These are phyloP conservation scores for Plasmodium ovale DNA, from an alignment of 169 alveolate species.

Conservation along the genomic window DNA sequence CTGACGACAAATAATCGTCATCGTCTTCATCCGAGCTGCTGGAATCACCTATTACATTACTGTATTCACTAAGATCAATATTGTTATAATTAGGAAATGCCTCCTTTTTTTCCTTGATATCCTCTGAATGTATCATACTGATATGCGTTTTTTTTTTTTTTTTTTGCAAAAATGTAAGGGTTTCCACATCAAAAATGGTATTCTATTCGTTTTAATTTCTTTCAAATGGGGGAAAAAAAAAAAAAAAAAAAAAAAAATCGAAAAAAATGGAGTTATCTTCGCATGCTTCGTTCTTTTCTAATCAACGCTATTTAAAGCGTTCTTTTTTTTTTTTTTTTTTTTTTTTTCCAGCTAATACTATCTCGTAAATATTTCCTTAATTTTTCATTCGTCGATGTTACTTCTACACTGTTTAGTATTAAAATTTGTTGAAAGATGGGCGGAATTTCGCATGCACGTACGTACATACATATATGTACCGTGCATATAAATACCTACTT, in stretches of 20 bases:
- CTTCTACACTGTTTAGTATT: background rate
- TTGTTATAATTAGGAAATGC: constrained; percentile 4
- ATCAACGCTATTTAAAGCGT: background rate
- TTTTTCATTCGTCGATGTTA: background rate
- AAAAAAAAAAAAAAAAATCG: no score
- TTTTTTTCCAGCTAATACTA: background rate
- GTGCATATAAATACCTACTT: no score
- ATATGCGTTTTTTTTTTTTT: background rate
- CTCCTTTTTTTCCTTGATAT: constrained; percentile 28
- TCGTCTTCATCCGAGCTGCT: constrained; percentile 54
- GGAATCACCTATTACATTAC: constrained; percentile 49
- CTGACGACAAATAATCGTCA: constrained; percentile 16
- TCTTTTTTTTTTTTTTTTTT: background rate
- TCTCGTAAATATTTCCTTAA: background rate
- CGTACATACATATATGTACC: background rate
- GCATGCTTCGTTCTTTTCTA: background rate
- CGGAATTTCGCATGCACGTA: background rate
- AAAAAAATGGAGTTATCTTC: no score
- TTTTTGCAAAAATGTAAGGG: background rate
- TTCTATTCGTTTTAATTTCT: background rate
- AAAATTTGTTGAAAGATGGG: background rate
- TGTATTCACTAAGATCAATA: constrained; percentile 67
- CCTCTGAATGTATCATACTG: constrained; percentile 25
- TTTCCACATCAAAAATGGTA: background rate
- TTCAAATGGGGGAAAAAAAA: background rate